Base-by-base conservation (phyloP, 176 grass and related monocot genomes). In the Alopecurus myosuroides region DNA sequence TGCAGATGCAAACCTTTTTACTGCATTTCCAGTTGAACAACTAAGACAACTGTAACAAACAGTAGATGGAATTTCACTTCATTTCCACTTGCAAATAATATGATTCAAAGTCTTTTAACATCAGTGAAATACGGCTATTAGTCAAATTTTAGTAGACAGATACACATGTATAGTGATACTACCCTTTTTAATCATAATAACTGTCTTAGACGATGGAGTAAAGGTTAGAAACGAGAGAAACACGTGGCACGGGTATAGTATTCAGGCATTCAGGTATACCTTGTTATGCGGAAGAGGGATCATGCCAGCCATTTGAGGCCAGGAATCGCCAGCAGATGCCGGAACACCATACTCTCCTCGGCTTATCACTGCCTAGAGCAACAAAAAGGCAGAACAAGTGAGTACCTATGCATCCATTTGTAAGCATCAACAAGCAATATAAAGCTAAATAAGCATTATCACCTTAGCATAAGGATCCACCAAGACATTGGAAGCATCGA, bases 391-490 rank as follows among this genome's bases (percentile, higher is more conserved):
- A 56, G 74, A n/a, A 17, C 9, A 72, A 50, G 45, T 74, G 57
- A 90, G 3, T 9, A 49, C 18, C 12, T 25, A 7, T 3, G 28
- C 17, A 75, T 39, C 15, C 85, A 53, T 85, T 23, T 20, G 34
- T 42, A 51, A 77, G 75, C 26, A 35, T 35, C 3, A 66, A 45
- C 18, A 49, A 22, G 17, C 7, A 28, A 64, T 19, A 2, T 57
- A 19, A 58, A 77, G n/a, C 11, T 58, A 69, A 48, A 5, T 25
- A 39, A 11, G 34, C 53, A 33, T 83, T 56, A 88, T 82, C 84
- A 94, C 96, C 97, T 94, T 98, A 13, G 97, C 97, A 89, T 98
- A 95, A 30, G 96, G 96, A 86, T 98, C 97, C 36, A 98, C 76
- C 49, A 98, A 84, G 3, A 98, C 18, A 14, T 53, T 91, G 28